Evolutionary conservation across 2,329 filamentous ascomycete species (phyloP).

Genomic region (Xylaria sp.): DNA sequence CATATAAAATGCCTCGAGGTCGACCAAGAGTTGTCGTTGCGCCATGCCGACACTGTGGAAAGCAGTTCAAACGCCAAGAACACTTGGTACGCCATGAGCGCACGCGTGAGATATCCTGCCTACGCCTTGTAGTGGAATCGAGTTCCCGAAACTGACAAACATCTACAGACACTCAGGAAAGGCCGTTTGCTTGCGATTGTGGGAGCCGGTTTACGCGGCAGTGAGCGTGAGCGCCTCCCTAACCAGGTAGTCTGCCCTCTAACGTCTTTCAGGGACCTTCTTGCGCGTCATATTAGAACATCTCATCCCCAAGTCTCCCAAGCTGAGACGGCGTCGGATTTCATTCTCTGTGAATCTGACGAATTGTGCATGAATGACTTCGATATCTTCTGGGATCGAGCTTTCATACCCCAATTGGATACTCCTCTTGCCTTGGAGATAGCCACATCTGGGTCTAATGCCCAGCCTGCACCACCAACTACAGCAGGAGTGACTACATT

Average conservation of each 20-base stretch:
- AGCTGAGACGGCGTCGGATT: neutral
- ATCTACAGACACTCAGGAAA: constrained; percentile 49
- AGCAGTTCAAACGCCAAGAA: constrained; percentile 49
- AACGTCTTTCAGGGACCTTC: constrained; percentile 3
- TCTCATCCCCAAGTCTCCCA: neutral
- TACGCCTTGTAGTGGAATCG: neutral
- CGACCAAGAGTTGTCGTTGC: constrained; percentile 29
- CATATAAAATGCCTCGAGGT: constrained; percentile 34
- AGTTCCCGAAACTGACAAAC: neutral
- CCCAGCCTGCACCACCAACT: neutral
- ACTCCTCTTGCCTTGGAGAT: constrained; percentile 17
- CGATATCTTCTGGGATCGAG: constrained; percentile 30
- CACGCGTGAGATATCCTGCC: constrained; percentile 40
- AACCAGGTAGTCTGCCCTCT: neutral
- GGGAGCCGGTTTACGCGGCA: constrained; percentile 47
- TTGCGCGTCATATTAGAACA: neutral
- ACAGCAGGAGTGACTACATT: neutral
- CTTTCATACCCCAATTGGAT: constrained; percentile 18
- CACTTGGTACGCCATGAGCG: constrained; percentile 50
- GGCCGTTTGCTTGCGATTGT: constrained; percentile 49
- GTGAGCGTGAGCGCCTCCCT: constrained; percentile 38
- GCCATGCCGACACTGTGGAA: constrained; percentile 48
- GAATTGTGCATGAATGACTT: constrained; percentile 23
- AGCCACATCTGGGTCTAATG: neutral
- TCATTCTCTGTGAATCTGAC: constrained; percentile 11